Evolutionary conservation across 2,329 filamentous ascomycete genomes (phyloP), one percentile per base, ranked within the genome.

Genomic region (Dactylellina parvicollis): DNA sequence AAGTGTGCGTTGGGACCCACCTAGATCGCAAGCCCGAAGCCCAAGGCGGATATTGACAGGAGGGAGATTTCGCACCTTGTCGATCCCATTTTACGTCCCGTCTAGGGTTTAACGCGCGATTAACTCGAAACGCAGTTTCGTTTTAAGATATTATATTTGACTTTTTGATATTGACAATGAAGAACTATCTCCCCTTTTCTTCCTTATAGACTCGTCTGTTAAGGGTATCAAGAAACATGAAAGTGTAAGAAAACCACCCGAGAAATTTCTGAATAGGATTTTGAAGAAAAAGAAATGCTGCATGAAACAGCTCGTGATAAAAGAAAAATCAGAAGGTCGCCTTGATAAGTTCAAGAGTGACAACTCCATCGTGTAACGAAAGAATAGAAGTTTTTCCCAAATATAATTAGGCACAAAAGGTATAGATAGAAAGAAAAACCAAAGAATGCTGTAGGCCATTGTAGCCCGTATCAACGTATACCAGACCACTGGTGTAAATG

Each of bases 401-500:
- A 24, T 49, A 20, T 46, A 12, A 66, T 49, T 46, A 49, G 36
- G 65, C 26, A 40, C 32, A 34, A 38, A 28, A 38, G 16, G 20
- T 44, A 18, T 42, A 69, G 7, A 49, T 18, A 54, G 38, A 49
- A 47, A 28, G 18, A 49, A 32, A 56, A 57, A 50, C 24, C 40
- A 26, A 64, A 72, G 57, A 64, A 64, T 46, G 44, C 36, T 46
- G 40, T 62, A 2, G 36, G 67, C 67, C 36, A 38, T 56, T 38
- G 44, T 47, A 34, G 59, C 59, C 50, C 22, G 36, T 49, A 46
- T 49, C 34, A 24, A 38, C 14, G 46, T 60, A 60, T 56, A 59
- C 60, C 60, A 66, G 36, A 60, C 60, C 60, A 66, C 52, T 66
- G 60, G 54, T 73, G 69, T 66, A 73, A 73, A 73, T 73, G 69